Base-by-base conservation (phyloP, 306 rosid species). In the Prunus mume region DNA sequence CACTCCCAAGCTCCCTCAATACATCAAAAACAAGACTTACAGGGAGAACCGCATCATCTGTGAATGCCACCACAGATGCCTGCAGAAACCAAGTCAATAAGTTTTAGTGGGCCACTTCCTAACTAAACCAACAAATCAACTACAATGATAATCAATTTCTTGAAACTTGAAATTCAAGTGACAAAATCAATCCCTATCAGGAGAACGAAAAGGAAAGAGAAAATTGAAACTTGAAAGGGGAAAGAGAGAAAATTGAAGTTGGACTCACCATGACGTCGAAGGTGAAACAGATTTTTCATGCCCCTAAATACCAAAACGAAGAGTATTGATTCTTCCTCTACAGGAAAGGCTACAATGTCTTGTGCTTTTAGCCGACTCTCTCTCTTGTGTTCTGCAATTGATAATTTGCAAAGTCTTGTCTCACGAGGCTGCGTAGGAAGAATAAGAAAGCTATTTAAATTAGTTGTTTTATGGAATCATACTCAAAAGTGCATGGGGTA, bases 41-140 rank as follows among this genome's bases (percentile, higher is more conserved):
- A 20, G 93, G 70, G 50, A 92, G 87, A 83, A 83, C 86, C 3
- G 79, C 85, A 56, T 83, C 90, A 77, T 92, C 95, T 15, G 96
- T 87, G 64, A 87, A 78, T 32, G 91, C 96, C 86, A 92, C 70
- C 72, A 87, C 87, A 24, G 25, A 24, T 24, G 25, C 25, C 25
- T 24, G 25, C 25, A 24, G 25, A 24, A 24, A 24, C 25, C 25
- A 24, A 24, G 25, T 1, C 25, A 24, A 24, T 24, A 24, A 24
- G 25, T 24, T 24, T 24, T 24, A 24, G 25, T 24, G 1, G 25
- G 25, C 25, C 25, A 24, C 25, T 24, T 24, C 25, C 25, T 24
- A 24, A 24, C 25, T 24, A 24, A 24, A 24, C 25, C 25, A 24
- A 24, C 25, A 46, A 46, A 46, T 47, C 51, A 47, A 47, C 51